Base-by-base conservation (phyloP, 257 asterid genomes). In the Misopates orontium region DNA sequence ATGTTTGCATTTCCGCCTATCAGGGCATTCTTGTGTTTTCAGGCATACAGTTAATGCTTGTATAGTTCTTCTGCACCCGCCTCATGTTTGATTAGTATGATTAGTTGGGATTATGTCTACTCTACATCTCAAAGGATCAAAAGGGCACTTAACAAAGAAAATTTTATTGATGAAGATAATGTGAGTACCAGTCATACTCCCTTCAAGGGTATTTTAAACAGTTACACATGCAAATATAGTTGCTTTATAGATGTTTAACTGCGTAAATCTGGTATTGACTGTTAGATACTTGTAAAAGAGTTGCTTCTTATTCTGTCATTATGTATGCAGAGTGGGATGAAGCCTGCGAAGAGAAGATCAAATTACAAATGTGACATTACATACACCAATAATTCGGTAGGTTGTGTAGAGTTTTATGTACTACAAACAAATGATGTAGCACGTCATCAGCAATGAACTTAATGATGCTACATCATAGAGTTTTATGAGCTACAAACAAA, bases 361-460 rank as follows among this genome's bases (percentile, higher is more conserved):
- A 94, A 90, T 70, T 94, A 94, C 70, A 64, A 83, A 58, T 90
- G 97, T 60, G 97, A 94, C 87, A 88, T 94, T 69, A 94, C 99
- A 52, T 94, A 94, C 78, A 87, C 97, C 53, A 94, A 90, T 66
- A 90, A 94, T 81, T 82, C 97, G 20, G 99, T 90, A 78, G 67
- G 86, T 83, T 68, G 68, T 53, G 14, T 31, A 56, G 20, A 18
- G 49, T 67, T 66, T 45, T 60, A 21, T 48, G 47, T 41, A 19
- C 25, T 50, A 40, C 40, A 14, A 54, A 48, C 62, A 71, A 50
- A 56, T 61, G 57, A 49, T 55, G 41, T 54, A 42, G 28, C 19
- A 54, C 52, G n/a, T 56, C 18, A 59, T 32, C 54, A 48, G 36
- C 21, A 23, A 23, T 56, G 54, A 53, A 36, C n/a, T 17, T 61